These are phyloP conservation scores for Dactylellina leptospora DNA, from an alignment of 2,329 filamentous ascomycete genomes.

Conservation along the genomic window DNA sequence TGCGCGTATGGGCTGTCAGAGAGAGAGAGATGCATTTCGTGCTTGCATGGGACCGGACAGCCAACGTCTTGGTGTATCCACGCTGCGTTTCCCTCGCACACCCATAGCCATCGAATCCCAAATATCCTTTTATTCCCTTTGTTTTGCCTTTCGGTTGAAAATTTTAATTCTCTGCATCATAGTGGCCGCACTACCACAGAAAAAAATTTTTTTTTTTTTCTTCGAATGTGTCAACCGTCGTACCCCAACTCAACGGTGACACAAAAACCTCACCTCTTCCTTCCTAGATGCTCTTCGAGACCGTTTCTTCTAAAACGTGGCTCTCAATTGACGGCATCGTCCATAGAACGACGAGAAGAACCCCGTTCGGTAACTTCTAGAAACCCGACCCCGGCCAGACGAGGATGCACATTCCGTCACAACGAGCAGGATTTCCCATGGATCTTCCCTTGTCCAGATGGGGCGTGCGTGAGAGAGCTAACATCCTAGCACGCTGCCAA, in stretches of 20 bases:
- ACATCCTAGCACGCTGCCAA: conserved; percentile 16
- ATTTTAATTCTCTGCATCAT: no score
- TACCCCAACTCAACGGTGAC: no score
- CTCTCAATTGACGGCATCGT: background rate
- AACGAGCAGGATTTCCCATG: conserved; percentile 44
- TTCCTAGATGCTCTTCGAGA: no score
- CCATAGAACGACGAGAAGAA: conserved; percentile 9
- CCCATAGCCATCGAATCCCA: no score
- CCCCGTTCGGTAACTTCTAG: conserved; percentile 35
- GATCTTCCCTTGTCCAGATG: conserved; percentile 30
- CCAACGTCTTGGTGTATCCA: conserved; percentile 2
- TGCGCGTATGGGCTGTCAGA: no score
- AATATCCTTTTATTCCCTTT: no score
- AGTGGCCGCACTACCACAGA: no score
- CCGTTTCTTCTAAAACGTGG: no score
- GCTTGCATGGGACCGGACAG: conserved; percentile 27
- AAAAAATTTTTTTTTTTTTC: no score
- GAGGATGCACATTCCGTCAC: conserved; percentile 38
- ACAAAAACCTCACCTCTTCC: no score
- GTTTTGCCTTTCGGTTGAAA: no score
- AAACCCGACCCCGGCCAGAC: conserved; percentile 18
- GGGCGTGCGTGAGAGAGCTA: conserved; percentile 12
- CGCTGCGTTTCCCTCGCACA: background rate
- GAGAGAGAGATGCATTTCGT: background rate
- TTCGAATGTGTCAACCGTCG: no score